phyloP scores from a whole-genome alignment of 441 rosid species.

The Populus hybrid region DNA sequence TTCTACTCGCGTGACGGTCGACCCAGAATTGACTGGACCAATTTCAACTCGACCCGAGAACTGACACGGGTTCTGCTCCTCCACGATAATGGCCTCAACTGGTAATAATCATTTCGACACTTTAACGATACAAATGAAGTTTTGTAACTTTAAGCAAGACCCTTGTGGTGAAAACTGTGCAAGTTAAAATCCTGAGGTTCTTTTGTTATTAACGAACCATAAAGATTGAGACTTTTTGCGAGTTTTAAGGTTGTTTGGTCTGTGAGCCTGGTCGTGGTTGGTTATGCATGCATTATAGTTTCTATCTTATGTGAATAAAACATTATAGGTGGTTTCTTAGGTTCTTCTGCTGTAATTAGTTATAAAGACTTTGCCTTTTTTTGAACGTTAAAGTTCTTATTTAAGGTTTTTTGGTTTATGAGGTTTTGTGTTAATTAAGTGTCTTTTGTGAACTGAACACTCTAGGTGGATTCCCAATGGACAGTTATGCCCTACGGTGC shows the following conservation, averaged over 20 bases:
- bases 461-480: constrained; percentile 97
- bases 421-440: not conserved
- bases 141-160: not conserved
- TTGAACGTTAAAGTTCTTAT: not conserved
- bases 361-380: not conserved
- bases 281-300: too few relatives aligned
- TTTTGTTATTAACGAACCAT: not conserved
- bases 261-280: too few relatives aligned
- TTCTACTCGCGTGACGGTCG: constrained; percentile 58
- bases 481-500: constrained; percentile 95
- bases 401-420: not conserved
- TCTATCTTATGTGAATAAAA: too few relatives aligned
- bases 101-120: constrained; percentile 33
- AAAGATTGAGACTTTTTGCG: not conserved
- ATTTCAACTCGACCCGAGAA: constrained; percentile 82
- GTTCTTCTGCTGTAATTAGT: too few relatives aligned
- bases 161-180: not conserved
- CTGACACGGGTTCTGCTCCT: constrained; percentile 81
- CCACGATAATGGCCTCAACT: constrained; percentile 62
- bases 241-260: not conserved
- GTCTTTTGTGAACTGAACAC: not conserved
- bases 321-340: too few relatives aligned
- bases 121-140: not conserved
- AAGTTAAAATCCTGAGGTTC: not conserved
- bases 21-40: constrained; percentile 87